Conservation (phyloP, 139 green algal genomes). For the Chlorella sorokiniana region DNA sequence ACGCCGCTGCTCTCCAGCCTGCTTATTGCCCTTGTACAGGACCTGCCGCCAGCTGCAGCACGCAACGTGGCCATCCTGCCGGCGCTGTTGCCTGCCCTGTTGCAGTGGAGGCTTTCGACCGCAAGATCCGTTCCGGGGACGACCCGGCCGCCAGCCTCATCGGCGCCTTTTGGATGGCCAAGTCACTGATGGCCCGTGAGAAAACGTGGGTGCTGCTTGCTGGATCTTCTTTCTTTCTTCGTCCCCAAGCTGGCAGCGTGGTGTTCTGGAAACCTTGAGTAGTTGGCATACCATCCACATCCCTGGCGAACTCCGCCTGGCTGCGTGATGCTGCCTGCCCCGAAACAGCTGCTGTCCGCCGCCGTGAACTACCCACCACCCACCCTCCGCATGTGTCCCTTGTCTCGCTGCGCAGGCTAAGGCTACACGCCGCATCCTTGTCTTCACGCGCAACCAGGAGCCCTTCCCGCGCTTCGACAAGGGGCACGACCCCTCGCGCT, state of each 20-base stretch:
- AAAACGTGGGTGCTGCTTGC: background rate
- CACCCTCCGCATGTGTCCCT: background rate
- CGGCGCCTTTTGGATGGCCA: slow-evolving; percentile 5
- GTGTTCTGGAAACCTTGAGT: too few species aligned
- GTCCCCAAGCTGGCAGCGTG: too few species aligned
- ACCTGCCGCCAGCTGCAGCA: background rate
- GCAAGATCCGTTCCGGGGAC: background rate
- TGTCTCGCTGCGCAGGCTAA: background rate
- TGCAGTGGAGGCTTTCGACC: slow-evolving; percentile 8
- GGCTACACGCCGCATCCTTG: slow-evolving; percentile 3
- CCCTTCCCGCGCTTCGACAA: slow-evolving; percentile 1
- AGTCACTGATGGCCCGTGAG: background rate
- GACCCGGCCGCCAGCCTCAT: background rate
- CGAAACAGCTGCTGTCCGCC: background rate
- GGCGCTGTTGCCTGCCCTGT: background rate
- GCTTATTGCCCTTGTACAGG: background rate
- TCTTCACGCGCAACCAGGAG: slow-evolving; percentile 24
- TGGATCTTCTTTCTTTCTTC: background rate
- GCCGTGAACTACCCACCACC: background rate
- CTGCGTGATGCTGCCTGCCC: too few species aligned
- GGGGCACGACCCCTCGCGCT: background rate
- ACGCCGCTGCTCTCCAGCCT: background rate
- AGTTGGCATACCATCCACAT: too few species aligned
- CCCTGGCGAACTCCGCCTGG: too few species aligned
- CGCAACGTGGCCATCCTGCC: background rate